Percentiles rank a stretch among this genome's conserved stretches.
Evolutionary conservation across 192 early-diverging fungal species (phyloP).

Genomic region (Podila epicladia): DNA sequence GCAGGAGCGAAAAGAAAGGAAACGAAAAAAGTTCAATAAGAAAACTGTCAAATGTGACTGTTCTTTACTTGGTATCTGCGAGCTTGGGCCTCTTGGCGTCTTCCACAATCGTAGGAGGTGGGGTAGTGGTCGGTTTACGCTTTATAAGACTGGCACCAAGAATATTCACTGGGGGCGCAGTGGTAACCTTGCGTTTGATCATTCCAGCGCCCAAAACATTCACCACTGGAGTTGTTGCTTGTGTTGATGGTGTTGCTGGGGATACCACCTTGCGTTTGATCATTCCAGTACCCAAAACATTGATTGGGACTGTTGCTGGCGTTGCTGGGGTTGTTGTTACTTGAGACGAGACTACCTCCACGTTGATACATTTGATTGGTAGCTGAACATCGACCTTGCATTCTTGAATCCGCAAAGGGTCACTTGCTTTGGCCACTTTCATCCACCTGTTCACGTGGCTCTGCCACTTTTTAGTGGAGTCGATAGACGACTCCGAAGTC

Average conservation of each 20-base stretch:
- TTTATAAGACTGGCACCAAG: conserved; percentile 11
- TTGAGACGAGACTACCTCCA: background rate
- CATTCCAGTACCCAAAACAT: conserved; percentile 8
- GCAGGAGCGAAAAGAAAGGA: no score
- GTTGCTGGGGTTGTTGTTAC: background rate
- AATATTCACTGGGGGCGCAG: conserved; percentile 11
- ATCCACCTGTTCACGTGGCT: conserved; percentile 9
- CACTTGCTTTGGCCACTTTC: background rate
- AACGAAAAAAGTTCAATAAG: no score
- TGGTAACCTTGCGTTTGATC: conserved; percentile 29
- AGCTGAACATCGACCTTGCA: background rate
- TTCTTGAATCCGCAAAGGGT: background rate
- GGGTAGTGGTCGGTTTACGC: background rate
- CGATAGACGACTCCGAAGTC: background rate
- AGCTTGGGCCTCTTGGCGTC: no score
- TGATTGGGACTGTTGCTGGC: background rate
- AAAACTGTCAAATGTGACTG: no score
- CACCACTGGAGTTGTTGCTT: background rate
- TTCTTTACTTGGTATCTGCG: no score
- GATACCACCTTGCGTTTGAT: conserved; percentile 21
- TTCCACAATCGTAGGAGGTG: no score
- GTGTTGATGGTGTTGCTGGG: background rate
- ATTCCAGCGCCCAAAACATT: conserved; percentile 11
- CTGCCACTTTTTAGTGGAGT: conserved; percentile 18
- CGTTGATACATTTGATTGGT: background rate